Evolutionary conservation across 805 yeast genomes (phyloP).

Genomic region (Starmerella floris): DNA sequence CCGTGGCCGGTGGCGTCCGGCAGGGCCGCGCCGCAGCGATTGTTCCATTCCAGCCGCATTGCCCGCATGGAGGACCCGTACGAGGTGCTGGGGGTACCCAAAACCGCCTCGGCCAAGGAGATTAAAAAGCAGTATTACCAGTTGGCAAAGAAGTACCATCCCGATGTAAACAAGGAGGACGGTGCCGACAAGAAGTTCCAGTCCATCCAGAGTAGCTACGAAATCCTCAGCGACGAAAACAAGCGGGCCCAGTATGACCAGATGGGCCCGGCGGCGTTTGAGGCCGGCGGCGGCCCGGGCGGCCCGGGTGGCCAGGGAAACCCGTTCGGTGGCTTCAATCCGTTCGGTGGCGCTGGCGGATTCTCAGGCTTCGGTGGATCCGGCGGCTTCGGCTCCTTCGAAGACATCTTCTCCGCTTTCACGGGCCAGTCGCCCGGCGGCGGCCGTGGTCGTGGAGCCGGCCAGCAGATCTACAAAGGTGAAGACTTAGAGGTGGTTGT

Average conservation of each 20-base stretch:
- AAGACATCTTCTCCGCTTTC: conserved; percentile 50
- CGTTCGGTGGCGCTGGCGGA: conserved; percentile 30
- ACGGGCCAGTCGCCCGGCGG: conserved; percentile 29
- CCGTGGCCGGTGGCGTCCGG: neutral
- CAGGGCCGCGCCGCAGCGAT: neutral
- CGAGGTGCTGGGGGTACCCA: conserved; percentile 62
- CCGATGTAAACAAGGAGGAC: conserved; percentile 86
- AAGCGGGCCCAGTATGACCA: conserved; percentile 85
- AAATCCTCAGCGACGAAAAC: conserved; percentile 68
- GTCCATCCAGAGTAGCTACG: conserved; percentile 88
- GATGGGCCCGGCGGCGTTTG: conserved; percentile 76
- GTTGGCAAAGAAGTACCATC: conserved; percentile 87
- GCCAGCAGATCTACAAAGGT: conserved; percentile 70
- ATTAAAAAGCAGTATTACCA: conserved; percentile 91
- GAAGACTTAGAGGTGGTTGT: conserved; percentile 74
- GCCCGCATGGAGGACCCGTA: conserved; percentile 55
- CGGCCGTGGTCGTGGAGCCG: conserved; percentile 27
- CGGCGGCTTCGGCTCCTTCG: conserved; percentile 35
- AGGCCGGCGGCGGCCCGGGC: conserved; percentile 38
- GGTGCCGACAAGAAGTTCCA: conserved; percentile 84
- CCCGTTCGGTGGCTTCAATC: conserved; percentile 30
- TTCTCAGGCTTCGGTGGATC: conserved; percentile 30
- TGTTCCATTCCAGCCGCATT: conserved; percentile 13
- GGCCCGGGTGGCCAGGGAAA: conserved; percentile 30
- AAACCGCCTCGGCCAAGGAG: conserved; percentile 58